Percentiles rank a stretch among this genome's conserved stretches.
Evolutionary conservation across 2,329 filamentous ascomycete genomes (phyloP).

Genomic region (Blastomyces parvus): DNA sequence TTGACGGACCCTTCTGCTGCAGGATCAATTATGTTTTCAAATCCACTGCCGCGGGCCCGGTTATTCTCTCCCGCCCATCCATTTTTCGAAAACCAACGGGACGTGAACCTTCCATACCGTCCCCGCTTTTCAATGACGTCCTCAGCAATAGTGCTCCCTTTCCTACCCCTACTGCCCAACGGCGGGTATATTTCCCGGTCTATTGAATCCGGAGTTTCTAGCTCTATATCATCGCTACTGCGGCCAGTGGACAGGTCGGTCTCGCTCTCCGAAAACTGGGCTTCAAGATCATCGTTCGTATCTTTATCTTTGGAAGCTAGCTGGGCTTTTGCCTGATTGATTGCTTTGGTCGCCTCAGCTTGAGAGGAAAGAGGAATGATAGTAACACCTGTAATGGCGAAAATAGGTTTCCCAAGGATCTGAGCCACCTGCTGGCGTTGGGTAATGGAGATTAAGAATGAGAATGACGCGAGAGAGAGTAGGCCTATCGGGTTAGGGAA

Average conservation of each 20-base stretch:
- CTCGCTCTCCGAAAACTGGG: slow-evolving; percentile 18
- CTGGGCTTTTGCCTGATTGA: slow-evolving; percentile 34
- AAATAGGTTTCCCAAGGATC: slow-evolving; percentile 71
- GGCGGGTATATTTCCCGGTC: slow-evolving; percentile 19
- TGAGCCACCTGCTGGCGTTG: slow-evolving; percentile 81
- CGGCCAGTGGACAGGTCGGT: slow-evolving; percentile 10
- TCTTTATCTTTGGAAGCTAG: slow-evolving; percentile 16
- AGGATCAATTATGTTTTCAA: slow-evolving; percentile 11
- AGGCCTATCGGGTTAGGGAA: slow-evolving; percentile 50
- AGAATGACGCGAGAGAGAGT: slow-evolving; percentile 68
- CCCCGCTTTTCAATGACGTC: slow-evolving; percentile 79
- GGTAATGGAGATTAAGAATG: slow-evolving; percentile 80
- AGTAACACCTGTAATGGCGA: slow-evolving; percentile 78
- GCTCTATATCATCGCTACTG: slow-evolving; percentile 10
- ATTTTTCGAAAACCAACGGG: slow-evolving; percentile 80
- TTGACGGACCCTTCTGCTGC: slow-evolving; percentile 1
- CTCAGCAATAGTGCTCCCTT: slow-evolving; percentile 59
- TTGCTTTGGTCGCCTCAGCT: slow-evolving; percentile 61
- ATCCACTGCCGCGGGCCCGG: slow-evolving; percentile 2
- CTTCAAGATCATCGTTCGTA: slow-evolving; percentile 35
- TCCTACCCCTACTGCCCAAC: slow-evolving; percentile 32
- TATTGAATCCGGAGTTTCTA: slow-evolving; percentile 23
- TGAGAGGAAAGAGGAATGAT: slow-evolving; percentile 79
- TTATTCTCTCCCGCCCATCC: slow-evolving; percentile 54
- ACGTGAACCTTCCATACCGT: slow-evolving; percentile 78